These are phyloP conservation scores for Amylocystis lapponica DNA, from an alignment of 768 basidiomycete species.

Conservation along the genomic window DNA sequence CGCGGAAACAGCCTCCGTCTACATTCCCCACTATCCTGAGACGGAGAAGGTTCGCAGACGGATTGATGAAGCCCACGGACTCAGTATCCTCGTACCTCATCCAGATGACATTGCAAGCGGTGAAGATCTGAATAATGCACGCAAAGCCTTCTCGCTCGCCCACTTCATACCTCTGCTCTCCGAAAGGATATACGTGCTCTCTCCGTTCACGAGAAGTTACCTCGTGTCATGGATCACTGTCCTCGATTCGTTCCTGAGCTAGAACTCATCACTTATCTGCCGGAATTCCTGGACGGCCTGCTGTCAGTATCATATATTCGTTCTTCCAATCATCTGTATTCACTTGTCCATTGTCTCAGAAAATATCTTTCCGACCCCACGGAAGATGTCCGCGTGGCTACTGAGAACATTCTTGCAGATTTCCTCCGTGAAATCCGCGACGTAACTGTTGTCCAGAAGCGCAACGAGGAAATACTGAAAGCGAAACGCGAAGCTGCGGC, in stretches of 20 bases:
- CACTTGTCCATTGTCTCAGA: conserved; percentile 33
- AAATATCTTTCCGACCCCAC: conserved; percentile 95
- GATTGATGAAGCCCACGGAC: conserved; percentile 30
- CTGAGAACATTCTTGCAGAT: conserved; percentile 83
- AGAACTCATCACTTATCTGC: conserved; percentile 90
- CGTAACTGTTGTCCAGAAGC: conserved; percentile 69
- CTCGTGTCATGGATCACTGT: conserved; percentile 97
- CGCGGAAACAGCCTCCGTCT: conserved; percentile 91
- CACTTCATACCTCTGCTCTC: conserved; percentile 91
- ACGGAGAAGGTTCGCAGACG: conserved; percentile 54
- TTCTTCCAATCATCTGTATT: conserved; percentile 9
- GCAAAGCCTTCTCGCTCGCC: conserved; percentile 88
- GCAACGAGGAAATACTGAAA: conserved; percentile 50
- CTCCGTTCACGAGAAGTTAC: conserved; percentile 92
- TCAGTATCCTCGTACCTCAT: conserved; percentile 60
- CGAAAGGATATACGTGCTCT: conserved; percentile 92
- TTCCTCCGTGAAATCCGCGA: conserved; percentile 89
- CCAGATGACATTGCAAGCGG: conserved; percentile 44
- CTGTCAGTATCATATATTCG: conserved; percentile 46
- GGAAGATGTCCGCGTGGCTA: conserved; percentile 87
- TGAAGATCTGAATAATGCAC: conserved; percentile 34
- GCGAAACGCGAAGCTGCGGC: conserved; percentile 33
- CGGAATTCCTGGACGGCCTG: conserved; percentile 91
- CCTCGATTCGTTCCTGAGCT: conserved; percentile 95
- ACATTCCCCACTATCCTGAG: conserved; percentile 84